Evolutionary conservation across 441 rosid genomes (phyloP), one percentile per base, ranked within the genome.

Genomic region (Corymbia citriodora): DNA sequence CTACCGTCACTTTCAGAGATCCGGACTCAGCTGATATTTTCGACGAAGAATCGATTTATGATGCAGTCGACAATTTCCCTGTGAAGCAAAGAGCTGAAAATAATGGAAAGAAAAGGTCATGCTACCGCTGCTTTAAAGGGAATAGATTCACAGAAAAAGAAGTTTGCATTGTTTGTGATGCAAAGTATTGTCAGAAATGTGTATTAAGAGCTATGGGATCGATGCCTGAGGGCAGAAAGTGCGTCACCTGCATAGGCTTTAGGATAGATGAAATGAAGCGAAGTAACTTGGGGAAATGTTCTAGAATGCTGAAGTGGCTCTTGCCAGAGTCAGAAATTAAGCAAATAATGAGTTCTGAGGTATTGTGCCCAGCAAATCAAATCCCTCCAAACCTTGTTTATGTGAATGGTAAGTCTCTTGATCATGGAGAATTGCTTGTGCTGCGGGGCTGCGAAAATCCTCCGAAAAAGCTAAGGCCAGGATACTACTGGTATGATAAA

Each of bases 141-240:
- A 95, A 90, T 89, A 86, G 97, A 91, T 96, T 98, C 91, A 97
- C 99, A 0, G 98, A 95, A 93, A 97, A 98, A 93, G 99, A 97
- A 94, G 96, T 95, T 21, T 98, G 99, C 92, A 91, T 97, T 91
- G 99, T 98, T 88, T 98, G 99, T 54, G 98, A 96, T 92, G 97
- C 99, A 10, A 98, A 97, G 91, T 98, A 95, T 92, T 98, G 99
- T 87, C 90, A 95, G 63, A 95, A 92, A 90, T 98, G 99, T 65
- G 98, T 98, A 72, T 97, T 98, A 92, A 93, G 99, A 90, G 99
- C 99, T 33, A 97, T 98, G 99, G 99, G 99, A 19, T 96, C 99
- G 8, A 95, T 98, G 99, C 99, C 99, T 12, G 98, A 98, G 95
- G 99, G 99, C 86, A 96, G 99, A 94, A 98, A 98, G 92, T 98